Percentiles rank a stretch among this genome's conserved stretches.
These are phyloP conservation scores for Solanum dulcamara DNA, from an alignment of 257 asterid species.

Conservation along the genomic window DNA sequence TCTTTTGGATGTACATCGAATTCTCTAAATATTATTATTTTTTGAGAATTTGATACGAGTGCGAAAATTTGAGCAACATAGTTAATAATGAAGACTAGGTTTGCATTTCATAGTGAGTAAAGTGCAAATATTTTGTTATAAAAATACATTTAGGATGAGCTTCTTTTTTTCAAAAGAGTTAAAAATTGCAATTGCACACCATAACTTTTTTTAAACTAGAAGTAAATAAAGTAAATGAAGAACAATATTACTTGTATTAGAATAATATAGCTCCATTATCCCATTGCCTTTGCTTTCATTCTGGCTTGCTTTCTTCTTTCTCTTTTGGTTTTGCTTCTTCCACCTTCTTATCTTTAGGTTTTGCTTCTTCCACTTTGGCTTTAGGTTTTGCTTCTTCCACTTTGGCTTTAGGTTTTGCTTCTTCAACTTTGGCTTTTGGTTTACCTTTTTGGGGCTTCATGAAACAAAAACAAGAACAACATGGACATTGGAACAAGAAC, in stretches of 20 bases:
- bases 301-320: neutral
- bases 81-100: neutral
- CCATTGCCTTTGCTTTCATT: neutral
- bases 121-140: neutral
- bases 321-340: neutral
- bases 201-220: neutral
- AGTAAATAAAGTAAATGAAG: neutral
- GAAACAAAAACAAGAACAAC: constrained; percentile 26
- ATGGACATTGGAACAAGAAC: constrained; percentile 22
- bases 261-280: neutral
- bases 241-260: neutral
- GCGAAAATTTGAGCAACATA: neutral
- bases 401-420: constrained; percentile 8
- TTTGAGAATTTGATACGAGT: neutral
- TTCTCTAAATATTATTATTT: neutral
- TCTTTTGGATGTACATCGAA: neutral
- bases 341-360: neutral
- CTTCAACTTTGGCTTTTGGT: constrained; percentile 1
- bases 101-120: neutral
- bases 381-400: neutral
- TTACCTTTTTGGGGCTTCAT: constrained; percentile 12
- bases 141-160: neutral
- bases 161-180: neutral
- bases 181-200: neutral
- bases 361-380: neutral